These are phyloP conservation scores for Fusarium sambucinum DNA, from an alignment of 2,329 filamentous ascomycete genomes.

Conservation along the genomic window DNA sequence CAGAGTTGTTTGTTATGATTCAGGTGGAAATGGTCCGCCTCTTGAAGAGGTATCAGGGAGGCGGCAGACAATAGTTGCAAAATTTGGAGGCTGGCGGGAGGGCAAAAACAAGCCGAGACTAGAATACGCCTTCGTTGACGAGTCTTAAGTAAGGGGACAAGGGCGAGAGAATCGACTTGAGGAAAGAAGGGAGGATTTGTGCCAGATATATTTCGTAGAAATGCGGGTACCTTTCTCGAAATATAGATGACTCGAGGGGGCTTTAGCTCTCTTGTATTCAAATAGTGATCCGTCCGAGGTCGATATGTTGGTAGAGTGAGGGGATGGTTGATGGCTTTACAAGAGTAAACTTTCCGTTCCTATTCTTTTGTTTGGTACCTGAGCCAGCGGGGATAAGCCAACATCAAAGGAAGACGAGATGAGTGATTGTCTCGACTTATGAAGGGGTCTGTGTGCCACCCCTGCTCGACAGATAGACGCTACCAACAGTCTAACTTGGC, in stretches of 20 bases:
- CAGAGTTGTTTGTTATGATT: conserved; percentile 49
- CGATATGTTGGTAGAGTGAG: conserved; percentile 36
- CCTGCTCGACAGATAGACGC: conserved; percentile 44
- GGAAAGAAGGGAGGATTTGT: conserved; percentile 45
- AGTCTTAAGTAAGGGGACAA: conserved; percentile 33
- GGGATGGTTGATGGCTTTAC: conserved; percentile 40
- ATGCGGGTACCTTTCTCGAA: conserved; percentile 33
- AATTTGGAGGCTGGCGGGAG: conserved; percentile 26
- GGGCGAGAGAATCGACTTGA: conserved; percentile 44
- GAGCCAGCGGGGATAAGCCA: conserved; percentile 47
- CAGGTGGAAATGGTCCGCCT: conserved; percentile 38
- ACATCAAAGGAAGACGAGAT: conserved; percentile 44
- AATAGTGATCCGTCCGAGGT: conserved; percentile 43
- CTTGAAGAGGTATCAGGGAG: conserved; percentile 43
- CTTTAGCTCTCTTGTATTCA: conserved; percentile 50
- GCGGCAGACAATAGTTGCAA: conserved; percentile 19
- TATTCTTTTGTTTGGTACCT: conserved; percentile 49
- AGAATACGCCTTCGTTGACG: conserved; percentile 27
- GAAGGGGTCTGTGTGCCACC: conserved; percentile 53
- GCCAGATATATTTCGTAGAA: conserved; percentile 38
- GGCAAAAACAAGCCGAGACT: conserved; percentile 27
- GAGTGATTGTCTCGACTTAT: conserved; percentile 52
- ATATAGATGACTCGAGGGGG: conserved; percentile 45
- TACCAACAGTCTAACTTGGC: conserved; percentile 46
- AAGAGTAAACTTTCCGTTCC: conserved; percentile 49